Percentiles rank a stretch among this genome's conserved stretches.
These are phyloP conservation scores for Nymphaea thermarum DNA, from an alignment of 164 flowering plant species.

Conservation along the genomic window DNA sequence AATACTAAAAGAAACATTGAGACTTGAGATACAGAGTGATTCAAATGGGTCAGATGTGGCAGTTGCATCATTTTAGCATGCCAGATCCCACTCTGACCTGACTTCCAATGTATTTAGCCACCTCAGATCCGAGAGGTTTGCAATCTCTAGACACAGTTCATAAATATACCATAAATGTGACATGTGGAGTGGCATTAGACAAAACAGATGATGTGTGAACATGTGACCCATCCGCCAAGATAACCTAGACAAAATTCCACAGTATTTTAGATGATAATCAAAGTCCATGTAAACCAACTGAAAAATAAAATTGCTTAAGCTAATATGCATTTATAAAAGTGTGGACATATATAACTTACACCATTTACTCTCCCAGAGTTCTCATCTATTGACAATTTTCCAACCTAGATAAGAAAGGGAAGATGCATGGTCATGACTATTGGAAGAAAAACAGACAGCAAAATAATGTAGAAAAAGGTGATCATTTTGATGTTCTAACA, in stretches of 20 bases:
- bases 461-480: no score
- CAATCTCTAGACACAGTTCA: no score
- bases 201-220: conserved; percentile 65
- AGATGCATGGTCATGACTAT: no score
- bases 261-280: neutral
- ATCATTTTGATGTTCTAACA: no score
- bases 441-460: no score
- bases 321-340: neutral
- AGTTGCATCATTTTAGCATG: no score
- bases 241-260: conserved; percentile 32
- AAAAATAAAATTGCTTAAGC: neutral
- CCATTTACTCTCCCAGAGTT: conserved; percentile 60
- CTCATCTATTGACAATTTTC: conserved; percentile 33
- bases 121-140: no score
- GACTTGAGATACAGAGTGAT: neutral
- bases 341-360: conserved; percentile 28
- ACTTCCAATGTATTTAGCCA: no score
- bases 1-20: neutral
- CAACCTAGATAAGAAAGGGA: conserved; percentile 37
- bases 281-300: neutral
- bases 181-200: conserved; percentile 90
- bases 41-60: no score
- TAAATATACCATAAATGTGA: conserved; percentile 67
- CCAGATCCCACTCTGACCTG: no score
- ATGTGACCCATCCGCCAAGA: conserved; percentile 63